These are phyloP conservation scores for Saposhnikovia divaricata DNA, from an alignment of 129 eudicot genomes.

Conservation along the genomic window DNA sequence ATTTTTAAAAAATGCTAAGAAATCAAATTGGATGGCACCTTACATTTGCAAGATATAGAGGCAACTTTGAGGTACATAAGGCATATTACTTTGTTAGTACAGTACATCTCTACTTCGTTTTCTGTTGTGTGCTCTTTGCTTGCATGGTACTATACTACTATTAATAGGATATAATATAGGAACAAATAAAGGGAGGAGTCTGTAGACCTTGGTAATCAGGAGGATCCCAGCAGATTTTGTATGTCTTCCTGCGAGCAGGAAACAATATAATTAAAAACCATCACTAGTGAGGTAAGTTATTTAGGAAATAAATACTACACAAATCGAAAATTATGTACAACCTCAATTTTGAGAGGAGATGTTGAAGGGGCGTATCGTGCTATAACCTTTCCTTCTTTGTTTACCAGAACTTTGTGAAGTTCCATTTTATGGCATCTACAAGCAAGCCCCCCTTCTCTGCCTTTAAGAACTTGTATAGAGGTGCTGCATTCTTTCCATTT, in stretches of 20 bases:
- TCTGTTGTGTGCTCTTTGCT: too few relatives aligned
- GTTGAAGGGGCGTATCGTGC: slow-evolving; percentile 72
- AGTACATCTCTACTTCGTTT: too few relatives aligned
- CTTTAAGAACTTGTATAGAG: slow-evolving; percentile 73
- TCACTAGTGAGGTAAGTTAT: neutral
- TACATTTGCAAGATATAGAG: too few relatives aligned
- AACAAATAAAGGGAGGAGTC: neutral
- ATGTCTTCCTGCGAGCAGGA: neutral
- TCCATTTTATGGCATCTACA: slow-evolving; percentile 81
- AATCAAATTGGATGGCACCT: too few relatives aligned
- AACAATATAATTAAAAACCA: neutral
- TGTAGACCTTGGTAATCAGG: neutral
- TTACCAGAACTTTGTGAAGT: slow-evolving; percentile 83
- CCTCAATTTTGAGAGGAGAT: slow-evolving; percentile 81
- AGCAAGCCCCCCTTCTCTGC: slow-evolving; percentile 66
- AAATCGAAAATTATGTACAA: neutral
- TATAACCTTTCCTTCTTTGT: slow-evolving; percentile 76
- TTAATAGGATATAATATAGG: neutral
- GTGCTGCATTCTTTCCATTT: slow-evolving; percentile 79
- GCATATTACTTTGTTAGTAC: too few relatives aligned
- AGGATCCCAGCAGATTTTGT: neutral
- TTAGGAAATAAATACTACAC: neutral
- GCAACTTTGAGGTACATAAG: too few relatives aligned
- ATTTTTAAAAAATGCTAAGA: too few relatives aligned
- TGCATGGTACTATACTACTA: neutral